Evolutionary conservation across 257 asterid genomes (phyloP).

Genomic region (Rhazya stricta): DNA sequence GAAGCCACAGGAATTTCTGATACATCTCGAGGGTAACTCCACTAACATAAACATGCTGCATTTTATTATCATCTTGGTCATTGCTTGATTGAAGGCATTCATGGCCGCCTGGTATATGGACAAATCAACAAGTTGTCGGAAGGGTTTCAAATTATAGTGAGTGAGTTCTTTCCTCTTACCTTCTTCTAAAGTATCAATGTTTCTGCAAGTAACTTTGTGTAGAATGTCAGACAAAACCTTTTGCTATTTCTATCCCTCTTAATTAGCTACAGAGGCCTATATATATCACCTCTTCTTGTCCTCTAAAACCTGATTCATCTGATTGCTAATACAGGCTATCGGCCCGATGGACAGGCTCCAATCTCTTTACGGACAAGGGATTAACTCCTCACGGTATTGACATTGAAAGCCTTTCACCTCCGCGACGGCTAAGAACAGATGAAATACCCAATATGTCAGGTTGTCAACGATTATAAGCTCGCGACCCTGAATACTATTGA

Average conservation of each 20-base stretch:
- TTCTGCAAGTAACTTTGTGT: too few relatives aligned
- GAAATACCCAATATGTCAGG: conserved; percentile 13
- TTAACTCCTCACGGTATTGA: conserved; percentile 11
- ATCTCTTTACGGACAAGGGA: conserved; percentile 9
- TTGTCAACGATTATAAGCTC: conserved; percentile 14
- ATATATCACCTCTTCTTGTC: background rate
- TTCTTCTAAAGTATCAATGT: background rate
- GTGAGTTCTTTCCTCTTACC: background rate
- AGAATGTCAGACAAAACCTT: too few relatives aligned
- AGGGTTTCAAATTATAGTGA: conserved; percentile 30
- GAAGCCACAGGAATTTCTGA: conserved; percentile 64
- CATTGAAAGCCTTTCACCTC: background rate
- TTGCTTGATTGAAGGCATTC: conserved; percentile 10
- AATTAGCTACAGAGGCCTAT: background rate
- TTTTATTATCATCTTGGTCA: background rate
- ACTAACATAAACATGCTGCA: too few relatives aligned
- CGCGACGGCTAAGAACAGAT: conserved; percentile 5
- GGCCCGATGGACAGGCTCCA: conserved; percentile 21
- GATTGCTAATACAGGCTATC: conserved; percentile 10
- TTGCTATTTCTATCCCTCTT: background rate
- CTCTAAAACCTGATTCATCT: background rate
- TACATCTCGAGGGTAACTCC: conserved; percentile 40
- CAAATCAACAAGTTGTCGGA: conserved; percentile 31
- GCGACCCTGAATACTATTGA: conserved; percentile 22
- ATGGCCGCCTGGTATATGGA: conserved; percentile 31